phyloP scores from a whole-genome alignment of 306 rosid genomes.

The Glycine soja region DNA sequence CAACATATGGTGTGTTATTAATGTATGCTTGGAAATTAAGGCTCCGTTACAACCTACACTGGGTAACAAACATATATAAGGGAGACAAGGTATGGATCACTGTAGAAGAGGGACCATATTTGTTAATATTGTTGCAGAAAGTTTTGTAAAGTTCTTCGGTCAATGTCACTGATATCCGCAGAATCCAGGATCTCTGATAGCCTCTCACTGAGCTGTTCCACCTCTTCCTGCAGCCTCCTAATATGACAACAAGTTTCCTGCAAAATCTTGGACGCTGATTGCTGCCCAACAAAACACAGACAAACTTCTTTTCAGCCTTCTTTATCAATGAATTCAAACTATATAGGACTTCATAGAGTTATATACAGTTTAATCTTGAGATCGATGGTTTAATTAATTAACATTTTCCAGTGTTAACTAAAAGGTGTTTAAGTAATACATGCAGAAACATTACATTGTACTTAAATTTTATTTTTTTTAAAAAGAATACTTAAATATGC shows the following conservation, averaged over 20 bases:
- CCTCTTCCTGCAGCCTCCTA: slow-evolving; percentile 56
- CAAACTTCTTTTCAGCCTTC: neutral
- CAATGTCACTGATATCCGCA: slow-evolving; percentile 48
- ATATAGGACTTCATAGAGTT: neutral
- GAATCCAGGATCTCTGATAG: slow-evolving; percentile 51
- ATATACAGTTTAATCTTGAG: neutral
- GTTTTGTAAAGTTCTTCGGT: slow-evolving; percentile 45
- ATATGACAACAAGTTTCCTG: slow-evolving; percentile 53
- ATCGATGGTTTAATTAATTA: too few relatives aligned
- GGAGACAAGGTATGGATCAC: neutral
- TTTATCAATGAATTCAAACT: neutral
- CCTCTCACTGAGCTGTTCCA: slow-evolving; percentile 53
- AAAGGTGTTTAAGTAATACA: too few relatives aligned
- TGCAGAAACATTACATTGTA: neutral
- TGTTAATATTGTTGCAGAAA: slow-evolving; percentile 37
- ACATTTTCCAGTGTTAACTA: too few relatives aligned
- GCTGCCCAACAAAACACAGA: slow-evolving; percentile 45
- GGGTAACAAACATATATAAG: too few relatives aligned
- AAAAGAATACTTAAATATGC: neutral
- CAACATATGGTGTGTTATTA: neutral
- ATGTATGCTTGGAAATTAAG: too few relatives aligned
- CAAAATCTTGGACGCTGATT: slow-evolving; percentile 48
- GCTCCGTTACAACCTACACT: too few relatives aligned
- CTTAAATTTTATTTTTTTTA: neutral
- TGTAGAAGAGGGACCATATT: neutral